A percentile compares a stretch with the other conserved stretches of the same genome.
Evolutionary conservation across 1,284 basidiomycete species (phyloP).

Genomic region (Abortiporus biennis): DNA sequence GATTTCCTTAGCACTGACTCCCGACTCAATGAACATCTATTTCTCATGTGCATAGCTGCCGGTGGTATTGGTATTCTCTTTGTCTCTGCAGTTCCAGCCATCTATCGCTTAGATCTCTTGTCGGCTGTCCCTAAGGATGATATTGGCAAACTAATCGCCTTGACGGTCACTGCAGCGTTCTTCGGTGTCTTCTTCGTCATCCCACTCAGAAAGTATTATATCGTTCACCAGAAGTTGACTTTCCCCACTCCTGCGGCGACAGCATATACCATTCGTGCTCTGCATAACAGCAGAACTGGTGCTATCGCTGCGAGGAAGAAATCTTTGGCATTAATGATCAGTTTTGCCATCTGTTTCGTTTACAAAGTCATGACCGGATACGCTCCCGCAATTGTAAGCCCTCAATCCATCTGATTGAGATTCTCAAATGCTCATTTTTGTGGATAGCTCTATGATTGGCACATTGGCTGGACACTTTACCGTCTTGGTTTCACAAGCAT

Average conservation of each 20-base stretch:
- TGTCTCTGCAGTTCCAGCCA: slow-evolving; percentile 61
- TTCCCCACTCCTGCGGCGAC: slow-evolving; percentile 71
- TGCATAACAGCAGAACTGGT: slow-evolving; percentile 48
- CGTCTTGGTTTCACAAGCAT: slow-evolving; percentile 55
- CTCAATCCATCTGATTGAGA: not conserved
- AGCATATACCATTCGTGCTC: slow-evolving; percentile 59
- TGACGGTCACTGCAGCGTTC: slow-evolving; percentile 53
- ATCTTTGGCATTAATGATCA: slow-evolving; percentile 41
- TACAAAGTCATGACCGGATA: slow-evolving; percentile 57
- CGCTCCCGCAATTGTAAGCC: slow-evolving; percentile 48
- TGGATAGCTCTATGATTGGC: slow-evolving; percentile 56
- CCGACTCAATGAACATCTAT: too few relatives aligned
- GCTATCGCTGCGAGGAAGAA: slow-evolving; percentile 53
- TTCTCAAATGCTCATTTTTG: not conserved
- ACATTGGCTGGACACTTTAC: slow-evolving; percentile 62
- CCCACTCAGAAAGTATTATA: slow-evolving; percentile 60
- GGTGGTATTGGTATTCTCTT: slow-evolving; percentile 59
- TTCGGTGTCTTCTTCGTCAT: slow-evolving; percentile 67
- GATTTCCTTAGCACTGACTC: not conserved
- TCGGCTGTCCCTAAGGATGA: slow-evolving; percentile 41
- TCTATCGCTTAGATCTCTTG: slow-evolving; percentile 52
- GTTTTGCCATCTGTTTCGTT: slow-evolving; percentile 44
- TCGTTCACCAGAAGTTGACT: slow-evolving; percentile 60
- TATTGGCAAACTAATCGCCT: slow-evolving; percentile 48
- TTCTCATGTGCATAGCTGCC: too few relatives aligned